Base-by-base conservation (phyloP, 768 basidiomycete genomes). In the Tubosaeta sp. region DNA sequence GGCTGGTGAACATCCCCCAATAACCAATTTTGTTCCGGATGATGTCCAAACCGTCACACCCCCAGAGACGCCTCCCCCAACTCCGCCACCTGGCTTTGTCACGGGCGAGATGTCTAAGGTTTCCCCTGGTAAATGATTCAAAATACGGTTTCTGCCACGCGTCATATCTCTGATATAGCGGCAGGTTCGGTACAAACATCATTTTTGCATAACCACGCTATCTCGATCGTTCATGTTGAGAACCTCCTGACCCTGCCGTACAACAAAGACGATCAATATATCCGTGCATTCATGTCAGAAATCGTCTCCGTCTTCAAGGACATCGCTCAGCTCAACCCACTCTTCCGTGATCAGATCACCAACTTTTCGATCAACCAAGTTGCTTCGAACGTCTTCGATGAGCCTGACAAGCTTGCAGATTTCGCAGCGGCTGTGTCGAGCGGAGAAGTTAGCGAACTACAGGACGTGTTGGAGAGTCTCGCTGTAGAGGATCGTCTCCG, bases 261-360 rank as follows among this genome's bases (percentile, higher is more conserved):
- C 75, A 84, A 86, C 74, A 91, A 95, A 67, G 91, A 94, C 67
- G 86, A 94, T 71, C 94, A 97, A 67, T 88, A 95, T 68, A 86
- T 95, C 60, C 88, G 93, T 26, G 95, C 95, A 5, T 90, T 97
- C 71, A 95, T 93, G 83, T 86, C 87, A 39, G 95, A 98, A 71
- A 92, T 98, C 54, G 88, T 98, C 58, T 87, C 89, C 42, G 92
- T 95, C 35, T 97, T 98, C 82, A 98, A 98, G 76, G 95, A 97
- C 65, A 97, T 98, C 54, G 95, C 95, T 0, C 91, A 95, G 67
- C 80, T 97, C 39, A 95, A 97, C 70, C 94, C 94, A 2, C 83
- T 97, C 58, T 97, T 98, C 85, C 88, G 95, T 39, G 95, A 97
- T 74, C 95, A 97, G 66, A 95, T 97, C 59, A 93, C 94, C 56